phyloP scores from a whole-genome alignment of 2,329 filamentous ascomycete genomes.

The Apiospora pterosperma region DNA sequence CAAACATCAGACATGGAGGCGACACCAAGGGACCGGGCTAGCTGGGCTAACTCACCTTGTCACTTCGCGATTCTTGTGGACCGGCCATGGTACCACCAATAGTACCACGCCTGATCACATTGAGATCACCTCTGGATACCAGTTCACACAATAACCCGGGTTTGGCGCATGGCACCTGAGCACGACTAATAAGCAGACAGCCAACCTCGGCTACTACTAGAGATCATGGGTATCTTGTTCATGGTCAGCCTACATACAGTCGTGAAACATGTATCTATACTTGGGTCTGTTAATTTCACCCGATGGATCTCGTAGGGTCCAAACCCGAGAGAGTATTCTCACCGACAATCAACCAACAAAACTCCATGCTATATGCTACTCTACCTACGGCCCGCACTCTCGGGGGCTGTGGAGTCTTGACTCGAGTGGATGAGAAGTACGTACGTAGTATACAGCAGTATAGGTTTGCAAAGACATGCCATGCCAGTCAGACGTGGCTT shows the following conservation, averaged over 20 bases:
- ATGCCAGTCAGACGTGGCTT: neutral
- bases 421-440: neutral
- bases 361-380: neutral
- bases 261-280: neutral
- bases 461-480: neutral
- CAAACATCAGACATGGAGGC: neutral
- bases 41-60: too few relatives aligned
- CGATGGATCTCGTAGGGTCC: neutral
- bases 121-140: neutral
- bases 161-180: neutral
- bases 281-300: neutral
- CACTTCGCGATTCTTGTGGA: neutral
- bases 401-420: neutral
- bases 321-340: neutral
- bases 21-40: neutral
- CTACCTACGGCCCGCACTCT: neutral
- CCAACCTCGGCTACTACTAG: neutral
- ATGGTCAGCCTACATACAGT: neutral
- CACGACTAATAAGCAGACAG: neutral
- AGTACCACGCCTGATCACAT: neutral
- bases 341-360: neutral
- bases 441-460: neutral
- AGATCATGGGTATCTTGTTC: neutral
- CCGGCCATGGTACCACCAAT: neutral
- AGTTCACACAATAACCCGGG: neutral